Base-by-base conservation (phyloP, 345 rosid genomes). In the Brassica napus region DNA sequence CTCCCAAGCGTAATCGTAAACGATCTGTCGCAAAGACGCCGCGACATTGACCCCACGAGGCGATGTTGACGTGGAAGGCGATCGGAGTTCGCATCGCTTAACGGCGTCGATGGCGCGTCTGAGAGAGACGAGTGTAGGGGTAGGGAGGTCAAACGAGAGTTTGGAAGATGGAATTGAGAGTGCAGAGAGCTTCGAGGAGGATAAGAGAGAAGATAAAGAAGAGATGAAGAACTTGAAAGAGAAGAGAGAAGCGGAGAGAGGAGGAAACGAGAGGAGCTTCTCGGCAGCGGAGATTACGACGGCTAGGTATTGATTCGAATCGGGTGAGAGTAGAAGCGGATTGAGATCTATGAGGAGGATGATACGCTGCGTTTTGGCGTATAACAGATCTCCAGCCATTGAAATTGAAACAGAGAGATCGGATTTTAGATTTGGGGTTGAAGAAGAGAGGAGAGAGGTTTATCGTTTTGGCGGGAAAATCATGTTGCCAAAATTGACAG, bases 1-100 rank as follows among this genome's bases (percentile, higher is more conserved):
- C 49, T 92, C 98, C 98, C 98, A 91, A 15, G 90, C 86, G 84
- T 91, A 95, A 81, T 90, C 97, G 47, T 89, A 92, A 64, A 90
- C 84, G 23, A 91, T 84, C 91, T 93, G 93, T 3, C 90, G 86
- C 86, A 95, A 77, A 9, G 89, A 86, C 11, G 93, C 85, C 1
- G 89, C 86, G 5, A 54, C 59, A 9, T 54, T 16, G 24, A n/a
- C 71, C 30, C 88, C 93, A 69, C 85, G 84, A 12, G 92, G 86
- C 80, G 89, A 90, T 8, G 60, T 0, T 0, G 57, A 0, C 8
- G 31, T 9, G 16, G 69, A 18, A 30, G 11, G 14, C 44, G 81
- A 57, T 18, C 52, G 11, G 11, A 76, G 64, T 0, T 31, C 9
- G 26, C 54, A 15, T 39, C 70, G 55, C 30, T 72, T 24, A 63